phyloP scores from a whole-genome alignment of 257 asterid genomes.

The Paraleonurus japonicus region DNA sequence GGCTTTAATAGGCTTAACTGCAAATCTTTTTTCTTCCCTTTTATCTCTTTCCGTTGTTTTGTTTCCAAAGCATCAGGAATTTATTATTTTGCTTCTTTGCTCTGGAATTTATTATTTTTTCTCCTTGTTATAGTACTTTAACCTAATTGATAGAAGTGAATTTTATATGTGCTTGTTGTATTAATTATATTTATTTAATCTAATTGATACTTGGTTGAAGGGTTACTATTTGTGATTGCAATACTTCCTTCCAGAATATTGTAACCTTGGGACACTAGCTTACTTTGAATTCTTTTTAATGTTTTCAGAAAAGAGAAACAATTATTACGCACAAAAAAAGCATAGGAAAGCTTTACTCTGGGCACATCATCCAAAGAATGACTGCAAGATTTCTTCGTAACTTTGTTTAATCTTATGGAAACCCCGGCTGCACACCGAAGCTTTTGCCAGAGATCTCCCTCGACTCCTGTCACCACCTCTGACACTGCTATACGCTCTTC shows the following conservation, averaged over 20 bases:
- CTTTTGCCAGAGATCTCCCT: background rate
- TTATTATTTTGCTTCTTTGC: no score
- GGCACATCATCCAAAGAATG: background rate
- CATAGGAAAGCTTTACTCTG: background rate
- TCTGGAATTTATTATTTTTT: background rate
- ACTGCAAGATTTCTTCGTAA: background rate
- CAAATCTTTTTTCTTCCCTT: background rate
- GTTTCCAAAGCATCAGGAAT: background rate
- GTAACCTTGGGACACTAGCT: background rate
- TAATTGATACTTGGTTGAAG: background rate
- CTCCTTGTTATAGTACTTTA: no score
- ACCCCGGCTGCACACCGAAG: conserved; percentile 10
- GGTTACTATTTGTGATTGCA: background rate
- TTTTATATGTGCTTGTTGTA: background rate
- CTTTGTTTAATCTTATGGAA: background rate
- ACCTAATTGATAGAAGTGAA: background rate
- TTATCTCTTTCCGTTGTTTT: background rate
- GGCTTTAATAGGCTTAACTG: background rate
- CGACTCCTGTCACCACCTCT: conserved; percentile 20
- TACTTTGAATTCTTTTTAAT: background rate
- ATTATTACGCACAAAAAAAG: background rate
- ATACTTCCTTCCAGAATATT: background rate
- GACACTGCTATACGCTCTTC: conserved; percentile 11
- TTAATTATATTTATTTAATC: background rate
- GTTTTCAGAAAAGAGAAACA: background rate